Percentiles rank a stretch among this genome's conserved stretches.
Evolutionary conservation across 768 basidiomycete genomes (phyloP).

Genomic region (Pleurotus eryngii): DNA sequence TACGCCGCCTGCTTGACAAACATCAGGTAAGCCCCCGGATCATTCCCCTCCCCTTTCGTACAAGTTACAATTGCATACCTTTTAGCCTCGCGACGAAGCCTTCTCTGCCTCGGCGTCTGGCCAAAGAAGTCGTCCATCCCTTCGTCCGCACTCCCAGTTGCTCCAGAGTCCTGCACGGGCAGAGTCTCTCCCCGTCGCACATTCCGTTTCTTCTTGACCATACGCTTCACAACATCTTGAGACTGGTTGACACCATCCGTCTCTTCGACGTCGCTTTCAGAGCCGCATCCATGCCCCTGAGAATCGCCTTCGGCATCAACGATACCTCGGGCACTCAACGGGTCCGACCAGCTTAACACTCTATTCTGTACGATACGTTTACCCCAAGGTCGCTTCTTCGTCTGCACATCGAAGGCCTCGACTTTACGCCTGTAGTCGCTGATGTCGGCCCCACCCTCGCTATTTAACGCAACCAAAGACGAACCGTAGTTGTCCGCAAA

Average conservation of each 20-base stretch:
- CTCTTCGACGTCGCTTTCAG: constrained; percentile 3
- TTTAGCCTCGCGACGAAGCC: constrained; percentile 9
- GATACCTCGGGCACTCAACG: constrained; percentile 16
- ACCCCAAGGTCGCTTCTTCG: constrained; percentile 32
- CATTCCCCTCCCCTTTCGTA: neutral
- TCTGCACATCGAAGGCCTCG: constrained; percentile 30
- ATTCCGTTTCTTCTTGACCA: neutral
- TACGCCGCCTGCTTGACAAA: constrained; percentile 43
- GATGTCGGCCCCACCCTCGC: neutral
- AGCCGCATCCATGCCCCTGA: neutral
- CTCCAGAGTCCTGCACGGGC: neutral
- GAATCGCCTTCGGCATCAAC: neutral
- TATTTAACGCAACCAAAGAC: constrained; percentile 5
- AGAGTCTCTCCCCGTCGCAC: neutral
- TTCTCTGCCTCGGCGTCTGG: neutral
- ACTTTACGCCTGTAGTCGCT: constrained; percentile 33
- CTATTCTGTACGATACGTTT: constrained; percentile 34
- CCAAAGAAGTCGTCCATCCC: constrained; percentile 2
- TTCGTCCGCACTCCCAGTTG: constrained; percentile 6
- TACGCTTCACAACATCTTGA: neutral
- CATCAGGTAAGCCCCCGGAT: neutral
- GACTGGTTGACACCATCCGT: neutral
- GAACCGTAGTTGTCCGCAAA: constrained; percentile 12
- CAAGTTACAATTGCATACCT: constrained; percentile 22
- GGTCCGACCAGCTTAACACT: constrained; percentile 41